Evolutionary conservation across 306 rosid genomes (phyloP).

Genomic region (Urtica urens): DNA sequence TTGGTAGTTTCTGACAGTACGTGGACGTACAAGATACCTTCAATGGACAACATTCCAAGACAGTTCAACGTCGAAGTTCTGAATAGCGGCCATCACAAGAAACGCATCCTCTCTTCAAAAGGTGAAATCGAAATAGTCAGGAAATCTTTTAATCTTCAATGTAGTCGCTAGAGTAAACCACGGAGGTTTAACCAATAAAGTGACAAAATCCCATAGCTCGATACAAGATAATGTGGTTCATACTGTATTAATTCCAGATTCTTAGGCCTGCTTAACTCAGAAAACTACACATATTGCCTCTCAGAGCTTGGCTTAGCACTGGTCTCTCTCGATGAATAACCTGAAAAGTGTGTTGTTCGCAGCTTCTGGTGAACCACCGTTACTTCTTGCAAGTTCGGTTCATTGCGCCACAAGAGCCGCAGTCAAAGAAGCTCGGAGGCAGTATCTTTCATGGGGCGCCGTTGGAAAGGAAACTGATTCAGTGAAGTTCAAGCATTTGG

Average conservation of each 20-base stretch:
- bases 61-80: conserved; percentile 69
- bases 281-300: too few relatives aligned
- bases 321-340: too few relatives aligned
- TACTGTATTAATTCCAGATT: too few relatives aligned
- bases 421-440: conserved; percentile 59
- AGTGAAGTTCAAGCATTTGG: conserved; percentile 43
- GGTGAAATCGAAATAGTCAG: too few relatives aligned
- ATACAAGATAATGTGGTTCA: too few relatives aligned
- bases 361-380: conserved; percentile 97
- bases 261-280: too few relatives aligned
- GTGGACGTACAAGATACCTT: conserved; percentile 86
- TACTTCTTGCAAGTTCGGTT: conserved; percentile 70
- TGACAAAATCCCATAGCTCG: too few relatives aligned
- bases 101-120: conserved; percentile 80
- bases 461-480: conserved; percentile 18
- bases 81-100: conserved; percentile 64
- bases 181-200: not conserved
- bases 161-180: not conserved
- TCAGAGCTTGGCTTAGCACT: too few relatives aligned
- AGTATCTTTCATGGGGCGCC: conserved; percentile 53
- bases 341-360: conserved; percentile 17
- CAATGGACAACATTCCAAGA: conserved; percentile 73
- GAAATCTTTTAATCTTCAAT: not conserved
- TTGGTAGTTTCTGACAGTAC: conserved; percentile 57
- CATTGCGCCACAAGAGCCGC: conserved; percentile 92